These are phyloP conservation scores for Naegleria lovaniensis DNA, from an alignment of 208 protist genomes.

Conservation along the genomic window DNA sequence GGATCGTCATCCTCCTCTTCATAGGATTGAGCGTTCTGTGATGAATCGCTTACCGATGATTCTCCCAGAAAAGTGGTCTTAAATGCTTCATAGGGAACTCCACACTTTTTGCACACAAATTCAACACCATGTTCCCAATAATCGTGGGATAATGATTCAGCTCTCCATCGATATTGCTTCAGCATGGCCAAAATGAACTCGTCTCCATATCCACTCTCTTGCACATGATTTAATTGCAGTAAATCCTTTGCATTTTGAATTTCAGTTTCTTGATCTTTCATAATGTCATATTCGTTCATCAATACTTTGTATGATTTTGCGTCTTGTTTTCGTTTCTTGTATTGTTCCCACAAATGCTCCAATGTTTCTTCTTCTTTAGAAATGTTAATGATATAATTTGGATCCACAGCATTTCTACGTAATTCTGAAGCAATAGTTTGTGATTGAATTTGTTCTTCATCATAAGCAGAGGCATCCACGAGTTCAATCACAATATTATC, in stretches of 20 bases:
- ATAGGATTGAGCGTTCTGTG: no score
- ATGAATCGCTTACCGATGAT: no score
- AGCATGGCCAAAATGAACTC: background rate
- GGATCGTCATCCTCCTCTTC: background rate
- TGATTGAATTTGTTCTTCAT: background rate
- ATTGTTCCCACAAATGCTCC: background rate
- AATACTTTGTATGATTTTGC: background rate
- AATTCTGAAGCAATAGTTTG: background rate
- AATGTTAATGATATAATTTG: background rate
- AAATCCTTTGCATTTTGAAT: background rate
- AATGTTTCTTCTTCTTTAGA: background rate
- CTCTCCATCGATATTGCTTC: background rate
- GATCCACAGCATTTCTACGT: background rate
- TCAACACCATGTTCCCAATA: background rate
- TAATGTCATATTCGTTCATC: background rate
- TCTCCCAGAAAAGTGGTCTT: background rate
- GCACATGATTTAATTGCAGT: background rate
- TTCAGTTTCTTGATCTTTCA: background rate
- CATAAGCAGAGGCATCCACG: background rate
- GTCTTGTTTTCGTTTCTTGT: background rate
- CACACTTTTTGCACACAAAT: background rate
- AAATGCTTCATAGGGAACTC: background rate
- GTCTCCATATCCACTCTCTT: background rate
- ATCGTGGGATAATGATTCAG: background rate
- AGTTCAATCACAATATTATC: background rate